Evolutionary conservation across 2,329 filamentous ascomycete species (phyloP), one percentile per base, ranked within the genome.

Genomic region (Aspergillus ruber): DNA sequence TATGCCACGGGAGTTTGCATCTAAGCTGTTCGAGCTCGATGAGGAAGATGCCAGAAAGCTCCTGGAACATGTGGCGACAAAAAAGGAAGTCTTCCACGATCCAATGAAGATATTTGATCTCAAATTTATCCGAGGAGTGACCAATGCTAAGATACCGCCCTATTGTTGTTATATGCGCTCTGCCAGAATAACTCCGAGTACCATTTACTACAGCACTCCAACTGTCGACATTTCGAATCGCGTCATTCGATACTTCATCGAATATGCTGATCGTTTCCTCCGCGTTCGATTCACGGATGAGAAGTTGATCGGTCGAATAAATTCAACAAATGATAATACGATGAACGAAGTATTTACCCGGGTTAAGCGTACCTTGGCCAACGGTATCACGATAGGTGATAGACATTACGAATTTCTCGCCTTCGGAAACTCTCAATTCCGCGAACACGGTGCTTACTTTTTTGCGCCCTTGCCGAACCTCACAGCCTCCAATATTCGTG

Each of bases 381-480:
- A 93, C 47, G 93, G 93, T 0, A 91, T 98, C 54, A 75, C 75
- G 0, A 83, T 98, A 43, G 93, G 88, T 4, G 86, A 85, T 53
- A 83, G 88, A 6, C 81, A 82, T 49, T 98, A 90, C 65, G 80
- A 91, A 56, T 97, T 97, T 54, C 79, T 98, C 21, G 93, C 91
- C 0, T 96, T 90, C 69, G 91, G 93, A 0, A 97, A 93, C 65
- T 96, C 93, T 0, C 93, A 98, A 59, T 87, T 98, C 50, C 82
- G 91, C 44, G 90, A 97, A 61, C 84, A 91, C 56, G 87, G 90
- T 0, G 90, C 88, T 0, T 97, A 93, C 62, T 96, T 98, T 68
- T 97, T 97, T 65, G 85, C 88, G 4, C 80, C 86, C 0, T 82
- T 81, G 0, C 72, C 80, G 0, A 74, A 81, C 46, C 62, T 87